Evolutionary conservation across 2,329 filamentous ascomycete species (phyloP).

Genomic region (Ophiobolus disseminans): DNA sequence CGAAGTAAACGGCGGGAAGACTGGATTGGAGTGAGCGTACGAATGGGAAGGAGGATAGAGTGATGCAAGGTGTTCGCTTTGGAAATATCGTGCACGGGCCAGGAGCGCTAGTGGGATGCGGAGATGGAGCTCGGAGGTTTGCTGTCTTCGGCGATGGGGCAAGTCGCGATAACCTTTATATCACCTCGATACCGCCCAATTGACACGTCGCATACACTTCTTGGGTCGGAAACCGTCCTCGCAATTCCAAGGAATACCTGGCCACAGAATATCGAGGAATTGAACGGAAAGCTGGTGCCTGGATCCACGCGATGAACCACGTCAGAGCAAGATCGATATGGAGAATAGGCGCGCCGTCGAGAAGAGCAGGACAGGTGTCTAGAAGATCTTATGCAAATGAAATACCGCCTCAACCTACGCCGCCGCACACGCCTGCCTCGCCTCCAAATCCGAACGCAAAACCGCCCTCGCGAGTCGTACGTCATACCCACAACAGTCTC

Average conservation of each 20-base stretch:
- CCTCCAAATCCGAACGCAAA: slow-evolving; percentile 23
- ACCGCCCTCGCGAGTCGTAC: slow-evolving; percentile 30
- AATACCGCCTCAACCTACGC: slow-evolving; percentile 7
- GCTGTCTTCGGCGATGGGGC: slow-evolving; percentile 9
- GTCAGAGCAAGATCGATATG: slow-evolving; percentile 10
- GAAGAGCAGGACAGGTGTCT: slow-evolving; percentile 8
- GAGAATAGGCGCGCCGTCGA: slow-evolving; percentile 4
- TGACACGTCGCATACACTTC: slow-evolving; percentile 4
- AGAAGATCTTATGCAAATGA: slow-evolving; percentile 27
- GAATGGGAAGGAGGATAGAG: slow-evolving; percentile 3
- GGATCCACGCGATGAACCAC: slow-evolving; percentile 21
- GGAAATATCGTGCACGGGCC: slow-evolving; percentile 28
- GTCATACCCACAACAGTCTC: slow-evolving; percentile 5
- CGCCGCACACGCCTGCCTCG: slow-evolving; percentile 14
- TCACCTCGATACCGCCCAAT: slow-evolving; percentile 1
- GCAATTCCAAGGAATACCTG: slow-evolving; percentile 7
- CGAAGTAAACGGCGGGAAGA: not conserved
- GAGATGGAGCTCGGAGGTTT: slow-evolving; percentile 35
- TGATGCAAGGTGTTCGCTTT: slow-evolving; percentile 46
- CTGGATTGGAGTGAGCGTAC: not conserved
- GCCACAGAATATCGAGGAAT: not conserved
- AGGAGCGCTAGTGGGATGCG: slow-evolving; percentile 8
- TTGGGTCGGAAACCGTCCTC: not conserved
- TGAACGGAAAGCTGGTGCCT: slow-evolving; percentile 18
- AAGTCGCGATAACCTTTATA: no score